Evolutionary conservation across 805 yeast species (phyloP).

Genomic region (Starmerella kuoi): DNA sequence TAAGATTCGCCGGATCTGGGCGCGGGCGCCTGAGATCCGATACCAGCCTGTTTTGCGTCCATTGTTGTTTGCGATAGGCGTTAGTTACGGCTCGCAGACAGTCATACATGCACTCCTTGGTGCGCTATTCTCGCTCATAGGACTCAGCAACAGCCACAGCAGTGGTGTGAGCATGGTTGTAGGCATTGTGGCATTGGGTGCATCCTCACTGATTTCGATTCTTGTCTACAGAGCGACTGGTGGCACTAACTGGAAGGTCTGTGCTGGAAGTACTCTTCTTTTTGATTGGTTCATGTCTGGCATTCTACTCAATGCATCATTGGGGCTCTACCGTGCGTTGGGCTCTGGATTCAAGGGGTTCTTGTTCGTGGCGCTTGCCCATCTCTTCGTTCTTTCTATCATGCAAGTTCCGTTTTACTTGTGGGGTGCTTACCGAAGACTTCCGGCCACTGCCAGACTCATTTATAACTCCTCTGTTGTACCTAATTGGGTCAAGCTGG

Average conservation of each 20-base stretch:
- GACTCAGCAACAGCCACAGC: conserved; percentile 2
- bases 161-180: conserved; percentile 5
- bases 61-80: conserved; percentile 20
- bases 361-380: conserved; percentile 1
- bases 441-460: conserved; percentile 23
- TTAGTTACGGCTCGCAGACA: conserved; percentile 23
- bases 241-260: conserved; percentile 17
- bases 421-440: conserved; percentile 17
- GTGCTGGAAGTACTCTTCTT: conserved; percentile 12
- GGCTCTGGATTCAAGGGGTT: conserved; percentile 2
- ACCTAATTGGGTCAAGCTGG: conserved; percentile 25
- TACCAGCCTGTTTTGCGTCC: conserved; percentile 24
- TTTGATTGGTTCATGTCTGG: conserved; percentile 18
- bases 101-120: conserved; percentile 13
- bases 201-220: conserved; percentile 17
- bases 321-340: background rate
- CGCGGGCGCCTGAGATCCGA: conserved; percentile 25
- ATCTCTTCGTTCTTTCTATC: conserved; percentile 8
- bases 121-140: conserved; percentile 12
- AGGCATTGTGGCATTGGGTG: conserved; percentile 9
- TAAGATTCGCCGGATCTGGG: conserved; percentile 25
- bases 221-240: conserved; percentile 24
- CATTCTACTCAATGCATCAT: conserved; percentile 10
- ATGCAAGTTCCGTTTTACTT: conserved; percentile 22
- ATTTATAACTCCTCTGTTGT: conserved; percentile 23